Evolutionary conservation across 2,329 filamentous ascomycete species (phyloP).

Genomic region (Ambrosiella cleistominuta): DNA sequence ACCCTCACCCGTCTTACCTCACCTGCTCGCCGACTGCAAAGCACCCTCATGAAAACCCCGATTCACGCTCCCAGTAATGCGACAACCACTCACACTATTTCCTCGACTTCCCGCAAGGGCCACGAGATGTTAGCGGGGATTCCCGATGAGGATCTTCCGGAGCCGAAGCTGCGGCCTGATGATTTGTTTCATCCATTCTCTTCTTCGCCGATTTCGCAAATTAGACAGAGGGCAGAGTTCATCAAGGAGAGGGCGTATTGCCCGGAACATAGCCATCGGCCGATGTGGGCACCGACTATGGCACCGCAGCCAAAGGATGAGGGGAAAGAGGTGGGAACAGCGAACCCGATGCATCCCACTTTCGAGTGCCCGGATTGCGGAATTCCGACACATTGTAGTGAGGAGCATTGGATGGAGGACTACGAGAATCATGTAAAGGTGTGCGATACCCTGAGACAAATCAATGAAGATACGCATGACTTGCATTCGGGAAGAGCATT

Average conservation of each 20-base stretch:
- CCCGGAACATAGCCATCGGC: conserved; percentile 72
- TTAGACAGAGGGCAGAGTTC: conserved; percentile 71
- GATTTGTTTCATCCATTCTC: conserved; percentile 91
- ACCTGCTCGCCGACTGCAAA: conserved; percentile 4
- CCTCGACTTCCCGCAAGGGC: conserved; percentile 1
- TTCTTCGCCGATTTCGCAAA: conserved; percentile 71
- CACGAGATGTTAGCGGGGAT: conserved; percentile 14
- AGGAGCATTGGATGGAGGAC: conserved; percentile 90
- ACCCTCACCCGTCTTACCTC: background rate
- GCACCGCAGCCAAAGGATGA: conserved; percentile 44
- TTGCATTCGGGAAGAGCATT: conserved; percentile 79
- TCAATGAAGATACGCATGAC: conserved; percentile 97
- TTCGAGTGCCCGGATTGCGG: conserved; percentile 97
- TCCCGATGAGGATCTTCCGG: conserved; percentile 15
- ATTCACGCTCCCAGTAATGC: background rate
- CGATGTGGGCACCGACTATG: conserved; percentile 50
- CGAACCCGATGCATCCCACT: conserved; percentile 61
- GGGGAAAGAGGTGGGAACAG: conserved; percentile 32
- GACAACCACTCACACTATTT: conserved; percentile 2
- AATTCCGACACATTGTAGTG: conserved; percentile 79
- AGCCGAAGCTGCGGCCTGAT: conserved; percentile 40
- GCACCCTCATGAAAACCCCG: background rate
- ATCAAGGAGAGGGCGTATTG: conserved; percentile 91
- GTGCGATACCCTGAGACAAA: conserved; percentile 77
- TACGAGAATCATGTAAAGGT: conserved; percentile 86